These are phyloP conservation scores for Diutina mesorugosa DNA, from an alignment of 1,139 yeast species.

Conservation along the genomic window DNA sequence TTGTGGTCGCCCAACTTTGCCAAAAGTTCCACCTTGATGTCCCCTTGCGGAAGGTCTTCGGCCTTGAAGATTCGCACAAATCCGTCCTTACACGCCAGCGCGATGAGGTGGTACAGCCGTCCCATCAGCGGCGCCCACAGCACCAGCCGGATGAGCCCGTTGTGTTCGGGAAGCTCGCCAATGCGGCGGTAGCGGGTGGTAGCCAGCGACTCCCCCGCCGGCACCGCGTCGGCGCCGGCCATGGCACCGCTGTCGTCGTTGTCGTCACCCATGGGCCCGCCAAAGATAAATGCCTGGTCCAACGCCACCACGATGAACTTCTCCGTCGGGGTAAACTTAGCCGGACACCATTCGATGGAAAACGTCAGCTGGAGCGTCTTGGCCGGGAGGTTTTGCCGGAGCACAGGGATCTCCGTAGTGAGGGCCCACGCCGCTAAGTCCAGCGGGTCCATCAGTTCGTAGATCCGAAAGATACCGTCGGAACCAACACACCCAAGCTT, in stretches of 20 bases:
- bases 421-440: constrained; percentile 75
- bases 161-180: constrained; percentile 56
- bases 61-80: constrained; percentile 75
- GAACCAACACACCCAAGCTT: constrained; percentile 81
- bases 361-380: constrained; percentile 79
- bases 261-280: constrained; percentile 8
- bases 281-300: constrained; percentile 75
- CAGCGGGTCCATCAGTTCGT: constrained; percentile 83
- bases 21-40: constrained; percentile 21
- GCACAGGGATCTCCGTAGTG: constrained; percentile 58
- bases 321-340: constrained; percentile 62
- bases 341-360: constrained; percentile 87
- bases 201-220: constrained; percentile 1
- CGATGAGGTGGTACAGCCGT: constrained; percentile 71
- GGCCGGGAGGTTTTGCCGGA: constrained; percentile 50
- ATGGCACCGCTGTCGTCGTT: neutral
- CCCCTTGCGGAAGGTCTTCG: constrained; percentile 10
- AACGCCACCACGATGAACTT: constrained; percentile 76
- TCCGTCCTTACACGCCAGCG: constrained; percentile 95
- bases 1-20: constrained; percentile 54
- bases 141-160: constrained; percentile 76
- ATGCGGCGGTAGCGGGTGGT: constrained; percentile 14
- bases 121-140: constrained; percentile 99
- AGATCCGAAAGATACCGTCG: constrained; percentile 77
- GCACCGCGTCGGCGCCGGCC: constrained; percentile 10